phyloP scores from a whole-genome alignment of 2,329 filamentous ascomycete species.

The Bipolaris bicolor region DNA sequence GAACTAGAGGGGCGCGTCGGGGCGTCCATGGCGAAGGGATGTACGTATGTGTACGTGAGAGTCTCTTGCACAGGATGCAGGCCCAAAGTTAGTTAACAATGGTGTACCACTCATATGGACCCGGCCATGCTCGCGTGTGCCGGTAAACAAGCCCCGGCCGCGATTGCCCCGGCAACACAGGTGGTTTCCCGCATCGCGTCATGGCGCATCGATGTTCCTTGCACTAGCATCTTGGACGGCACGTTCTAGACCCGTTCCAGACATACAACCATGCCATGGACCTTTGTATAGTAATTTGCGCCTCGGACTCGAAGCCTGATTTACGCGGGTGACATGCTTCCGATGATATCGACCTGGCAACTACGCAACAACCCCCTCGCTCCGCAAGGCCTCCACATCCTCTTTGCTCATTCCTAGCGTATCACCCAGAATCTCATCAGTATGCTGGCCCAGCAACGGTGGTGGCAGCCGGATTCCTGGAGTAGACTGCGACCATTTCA shows the following conservation, averaged over 20 bases:
- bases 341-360: neutral
- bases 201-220: conserved; percentile 2
- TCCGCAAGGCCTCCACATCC: conserved; percentile 41
- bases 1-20: conserved; percentile 51
- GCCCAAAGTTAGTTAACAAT: conserved; percentile 9
- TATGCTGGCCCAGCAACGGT: conserved; percentile 70
- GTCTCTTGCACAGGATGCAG: conserved; percentile 5
- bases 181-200: conserved; percentile 1
- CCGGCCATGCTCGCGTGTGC: conserved; percentile 14
- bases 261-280: neutral
- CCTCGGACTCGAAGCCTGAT: neutral
- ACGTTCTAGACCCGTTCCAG: neutral
- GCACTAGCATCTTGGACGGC: neutral
- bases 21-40: conserved; percentile 43
- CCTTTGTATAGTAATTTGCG: no score
- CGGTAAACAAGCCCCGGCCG: conserved; percentile 21
- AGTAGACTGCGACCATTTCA: conserved; percentile 87
- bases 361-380: conserved; percentile 46
- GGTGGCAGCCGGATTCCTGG: conserved; percentile 79
- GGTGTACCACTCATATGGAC: conserved; percentile 14
- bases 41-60: neutral
- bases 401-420: conserved; percentile 40
- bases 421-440: conserved; percentile 44
- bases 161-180: conserved; percentile 25
- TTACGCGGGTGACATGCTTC: neutral